phyloP scores from a whole-genome alignment of 306 rosid species.

The Pyrus pyrifolia region DNA sequence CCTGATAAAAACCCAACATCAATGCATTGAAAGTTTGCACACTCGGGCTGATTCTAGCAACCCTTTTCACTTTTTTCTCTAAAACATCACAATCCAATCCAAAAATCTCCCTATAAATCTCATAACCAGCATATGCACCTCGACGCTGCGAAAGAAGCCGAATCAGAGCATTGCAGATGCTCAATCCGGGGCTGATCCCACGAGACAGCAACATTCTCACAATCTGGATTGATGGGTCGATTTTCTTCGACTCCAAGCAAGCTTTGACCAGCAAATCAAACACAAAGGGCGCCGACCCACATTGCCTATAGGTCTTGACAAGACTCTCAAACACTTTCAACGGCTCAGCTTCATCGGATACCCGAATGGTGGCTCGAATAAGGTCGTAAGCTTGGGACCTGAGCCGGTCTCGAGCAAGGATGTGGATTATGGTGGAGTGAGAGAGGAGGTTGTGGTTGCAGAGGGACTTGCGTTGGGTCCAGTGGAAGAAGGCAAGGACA shows the following conservation, averaged over 20 bases:
- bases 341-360: conserved; percentile 8
- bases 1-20: conserved; percentile 59
- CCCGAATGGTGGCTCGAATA: conserved; percentile 39
- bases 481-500: conserved; percentile 56
- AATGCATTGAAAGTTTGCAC: conserved; percentile 56
- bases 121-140: conserved; percentile 48
- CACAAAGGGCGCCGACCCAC: conserved; percentile 76
- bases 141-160: conserved; percentile 28
- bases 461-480: conserved; percentile 48
- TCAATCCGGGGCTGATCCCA: conserved; percentile 46
- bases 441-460: conserved; percentile 58
- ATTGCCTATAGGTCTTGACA: conserved; percentile 44
- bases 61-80: conserved; percentile 21
- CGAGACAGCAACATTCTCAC: conserved; percentile 56
- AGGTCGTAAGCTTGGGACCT: conserved; percentile 41
- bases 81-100: conserved; percentile 25
- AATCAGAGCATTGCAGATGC: conserved; percentile 63
- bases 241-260: conserved; percentile 48
- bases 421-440: conserved; percentile 56
- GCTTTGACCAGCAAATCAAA: conserved; percentile 61
- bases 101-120: conserved; percentile 52
- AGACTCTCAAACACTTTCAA: conserved; percentile 54
- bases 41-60: conserved; percentile 39
- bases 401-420: conserved; percentile 68
- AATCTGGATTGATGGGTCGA: conserved; percentile 43